Conservation (phyloP, 2,329 filamentous ascomycete genomes). For the Penicillium palitans region DNA sequence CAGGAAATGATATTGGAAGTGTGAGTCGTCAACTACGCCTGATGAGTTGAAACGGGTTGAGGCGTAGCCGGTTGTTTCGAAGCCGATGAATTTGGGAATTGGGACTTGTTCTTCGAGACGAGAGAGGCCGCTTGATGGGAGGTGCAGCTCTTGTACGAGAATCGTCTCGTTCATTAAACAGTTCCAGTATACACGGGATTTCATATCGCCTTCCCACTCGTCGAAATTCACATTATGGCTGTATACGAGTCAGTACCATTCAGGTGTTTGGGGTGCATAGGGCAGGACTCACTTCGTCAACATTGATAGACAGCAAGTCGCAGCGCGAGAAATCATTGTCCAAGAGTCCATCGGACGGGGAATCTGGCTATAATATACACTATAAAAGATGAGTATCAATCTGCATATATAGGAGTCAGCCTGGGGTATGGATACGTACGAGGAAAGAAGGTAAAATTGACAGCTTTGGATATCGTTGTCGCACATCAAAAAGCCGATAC, state of each 20-base stretch:
- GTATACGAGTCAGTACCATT: slow-evolving; percentile 15
- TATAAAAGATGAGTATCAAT: slow-evolving; percentile 19
- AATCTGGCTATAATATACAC: slow-evolving; percentile 53
- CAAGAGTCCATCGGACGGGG: slow-evolving; percentile 56
- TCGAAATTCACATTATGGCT: slow-evolving; percentile 48
- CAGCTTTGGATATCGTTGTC: slow-evolving; percentile 53
- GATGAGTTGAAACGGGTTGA: slow-evolving; percentile 31
- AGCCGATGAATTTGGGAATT: slow-evolving; percentile 55
- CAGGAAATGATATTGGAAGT: slow-evolving; percentile 59
- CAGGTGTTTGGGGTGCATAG: background rate
- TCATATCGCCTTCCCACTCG: slow-evolving; percentile 58
- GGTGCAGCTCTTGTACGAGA: slow-evolving; percentile 55
- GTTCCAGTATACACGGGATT: slow-evolving; percentile 57
- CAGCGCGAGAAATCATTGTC: slow-evolving; percentile 55
- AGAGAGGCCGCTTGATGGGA: slow-evolving; percentile 53
- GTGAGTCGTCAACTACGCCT: slow-evolving; percentile 52
- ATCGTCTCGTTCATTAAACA: slow-evolving; percentile 58
- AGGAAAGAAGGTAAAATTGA: slow-evolving; percentile 55
- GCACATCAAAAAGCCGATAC: slow-evolving; percentile 54
- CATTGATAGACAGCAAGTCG: slow-evolving; percentile 51
- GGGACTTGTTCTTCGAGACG: slow-evolving; percentile 55
- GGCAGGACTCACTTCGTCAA: slow-evolving; percentile 44
- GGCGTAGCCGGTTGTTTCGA: slow-evolving; percentile 39
- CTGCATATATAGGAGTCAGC: too few relatives aligned
- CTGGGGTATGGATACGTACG: slow-evolving; percentile 29